Evolutionary conservation across 345 rosid species (phyloP).

Genomic region (Acer yangbiense): DNA sequence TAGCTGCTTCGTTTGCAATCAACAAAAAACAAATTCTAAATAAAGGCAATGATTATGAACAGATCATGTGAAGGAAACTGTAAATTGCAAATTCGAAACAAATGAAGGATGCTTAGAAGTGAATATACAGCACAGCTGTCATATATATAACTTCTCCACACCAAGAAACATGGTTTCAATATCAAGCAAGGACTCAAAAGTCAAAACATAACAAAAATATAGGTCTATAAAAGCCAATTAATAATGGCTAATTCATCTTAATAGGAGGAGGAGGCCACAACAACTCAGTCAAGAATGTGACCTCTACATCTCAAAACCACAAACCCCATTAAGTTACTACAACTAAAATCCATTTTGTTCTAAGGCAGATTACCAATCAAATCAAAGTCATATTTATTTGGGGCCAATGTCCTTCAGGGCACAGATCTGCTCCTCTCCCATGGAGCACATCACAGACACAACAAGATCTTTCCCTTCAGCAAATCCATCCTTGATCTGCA

Average conservation of each 20-base stretch:
- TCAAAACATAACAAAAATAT: conserved; percentile 9
- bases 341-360: not conserved
- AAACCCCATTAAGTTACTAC: conserved; percentile 9
- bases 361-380: not conserved
- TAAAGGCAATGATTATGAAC: not conserved
- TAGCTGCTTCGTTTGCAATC: too few relatives aligned
- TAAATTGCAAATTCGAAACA: conserved; percentile 15
- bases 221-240: conserved; percentile 11
- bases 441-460: conserved; percentile 78
- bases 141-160: conserved; percentile 13
- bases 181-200: conserved; percentile 6
- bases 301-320: conserved; percentile 13
- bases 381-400: conserved; percentile 22
- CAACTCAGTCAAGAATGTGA: conserved; percentile 8
- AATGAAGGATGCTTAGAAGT: conserved; percentile 5
- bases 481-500: conserved; percentile 74
- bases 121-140: not conserved
- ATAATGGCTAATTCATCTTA: conserved; percentile 23
- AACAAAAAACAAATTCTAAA: not conserved
- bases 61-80: not conserved
- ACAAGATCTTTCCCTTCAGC: conserved; percentile 77
- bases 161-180: conserved; percentile 5
- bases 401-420: conserved; percentile 84
- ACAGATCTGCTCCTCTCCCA: conserved; percentile 95
- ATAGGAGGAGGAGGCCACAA: conserved; percentile 6